phyloP scores from a whole-genome alignment of 1,284 basidiomycete genomes.

The Rhodotorula mucilaginosa region DNA sequence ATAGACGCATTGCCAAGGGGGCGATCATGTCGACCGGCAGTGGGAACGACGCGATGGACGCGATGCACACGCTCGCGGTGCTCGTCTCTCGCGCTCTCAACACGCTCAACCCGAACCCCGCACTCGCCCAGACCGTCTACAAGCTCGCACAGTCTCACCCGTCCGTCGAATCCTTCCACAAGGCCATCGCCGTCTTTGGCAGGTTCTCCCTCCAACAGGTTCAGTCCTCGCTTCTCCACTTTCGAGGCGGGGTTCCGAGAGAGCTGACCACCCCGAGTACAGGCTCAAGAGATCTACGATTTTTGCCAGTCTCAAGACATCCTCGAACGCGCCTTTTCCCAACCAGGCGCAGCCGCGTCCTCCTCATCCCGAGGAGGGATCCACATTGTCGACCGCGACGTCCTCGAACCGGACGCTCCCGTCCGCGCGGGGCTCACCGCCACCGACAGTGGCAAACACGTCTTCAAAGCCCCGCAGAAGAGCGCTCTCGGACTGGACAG shows the following conservation, averaged over 20 bases:
- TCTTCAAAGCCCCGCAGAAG: constrained; percentile 52
- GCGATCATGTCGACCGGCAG: background rate
- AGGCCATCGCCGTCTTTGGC: constrained; percentile 77
- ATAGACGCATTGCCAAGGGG: background rate
- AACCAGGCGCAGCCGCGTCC: constrained; percentile 8
- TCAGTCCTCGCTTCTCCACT: constrained; percentile 38
- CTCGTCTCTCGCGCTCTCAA: constrained; percentile 71
- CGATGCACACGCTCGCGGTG: constrained; percentile 35
- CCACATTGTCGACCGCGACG: constrained; percentile 24
- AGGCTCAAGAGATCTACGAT: constrained; percentile 57
- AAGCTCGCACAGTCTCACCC: constrained; percentile 55
- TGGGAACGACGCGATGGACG: background rate
- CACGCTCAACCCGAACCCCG: constrained; percentile 73
- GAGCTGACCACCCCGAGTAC: constrained; percentile 33
- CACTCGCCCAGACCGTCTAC: constrained; percentile 71
- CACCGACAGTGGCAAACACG: constrained; percentile 42
- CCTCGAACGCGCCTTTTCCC: constrained; percentile 33
- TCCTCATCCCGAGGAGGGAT: background rate
- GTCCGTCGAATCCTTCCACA: constrained; percentile 36
- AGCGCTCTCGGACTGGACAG: constrained; percentile 82
- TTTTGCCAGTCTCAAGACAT: constrained; percentile 36
- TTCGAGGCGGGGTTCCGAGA: background rate
- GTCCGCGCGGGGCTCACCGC: constrained; percentile 13
- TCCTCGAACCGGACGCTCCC: constrained; percentile 25
- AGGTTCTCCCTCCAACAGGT: constrained; percentile 61